Percentiles rank a stretch among this genome's conserved stretches.
These are phyloP conservation scores for Margaritispora aquatica DNA, from an alignment of 495 filamentous ascomycete genomes.

Conservation along the genomic window DNA sequence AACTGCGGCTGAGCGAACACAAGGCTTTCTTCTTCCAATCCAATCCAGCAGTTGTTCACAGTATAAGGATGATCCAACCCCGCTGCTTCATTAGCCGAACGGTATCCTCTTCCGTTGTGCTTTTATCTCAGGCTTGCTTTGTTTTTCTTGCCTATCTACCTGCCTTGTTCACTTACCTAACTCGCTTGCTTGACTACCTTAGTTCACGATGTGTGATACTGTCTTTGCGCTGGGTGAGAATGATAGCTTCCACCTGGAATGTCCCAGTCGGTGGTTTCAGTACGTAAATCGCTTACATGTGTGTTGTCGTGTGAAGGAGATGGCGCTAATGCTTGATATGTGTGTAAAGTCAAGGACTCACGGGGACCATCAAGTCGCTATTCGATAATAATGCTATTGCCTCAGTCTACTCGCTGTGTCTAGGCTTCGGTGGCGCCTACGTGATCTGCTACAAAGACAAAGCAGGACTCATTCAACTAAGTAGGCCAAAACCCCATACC, in stretches of 20 bases:
- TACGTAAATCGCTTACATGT: background rate
- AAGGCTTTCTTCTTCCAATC: no score
- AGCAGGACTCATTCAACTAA: background rate
- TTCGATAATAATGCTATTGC: background rate
- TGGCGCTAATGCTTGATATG: background rate
- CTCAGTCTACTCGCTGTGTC: background rate
- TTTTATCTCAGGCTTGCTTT: no score
- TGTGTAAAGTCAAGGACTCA: background rate
- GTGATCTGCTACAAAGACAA: background rate
- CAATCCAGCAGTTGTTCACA: no score
- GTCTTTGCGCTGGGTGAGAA: background rate
- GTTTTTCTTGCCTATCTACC: background rate
- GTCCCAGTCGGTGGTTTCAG: background rate
- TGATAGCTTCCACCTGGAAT: background rate
- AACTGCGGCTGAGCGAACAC: no score
- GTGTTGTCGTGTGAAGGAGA: background rate
- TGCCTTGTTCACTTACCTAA: background rate
- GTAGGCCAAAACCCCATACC: no score
- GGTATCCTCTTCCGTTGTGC: no score
- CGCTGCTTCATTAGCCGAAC: no score
- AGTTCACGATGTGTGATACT: background rate
- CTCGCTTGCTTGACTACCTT: background rate
- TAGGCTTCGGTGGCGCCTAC: background rate
- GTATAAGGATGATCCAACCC: no score
- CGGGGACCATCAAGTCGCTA: background rate